Evolutionary conservation across 2,329 filamentous ascomycete species (phyloP), one percentile per base, ranked within the genome.

Genomic region (Apiospora pterosperma): DNA sequence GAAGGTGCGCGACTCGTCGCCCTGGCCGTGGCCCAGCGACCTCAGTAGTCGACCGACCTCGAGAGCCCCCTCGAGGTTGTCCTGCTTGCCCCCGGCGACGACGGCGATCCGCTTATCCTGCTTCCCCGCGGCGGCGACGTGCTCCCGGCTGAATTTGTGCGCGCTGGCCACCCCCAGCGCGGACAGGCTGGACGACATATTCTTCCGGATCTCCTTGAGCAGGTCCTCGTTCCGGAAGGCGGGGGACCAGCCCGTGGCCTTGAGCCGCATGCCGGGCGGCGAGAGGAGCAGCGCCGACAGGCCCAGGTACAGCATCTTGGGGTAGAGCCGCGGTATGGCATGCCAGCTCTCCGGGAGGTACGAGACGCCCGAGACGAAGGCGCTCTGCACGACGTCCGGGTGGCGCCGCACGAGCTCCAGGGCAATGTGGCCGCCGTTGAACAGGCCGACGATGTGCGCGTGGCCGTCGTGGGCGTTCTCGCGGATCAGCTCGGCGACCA

Each of bases 371-470:
- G 77, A 77, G 10, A 76, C 69, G 52, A 78, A 78, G 21, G 75
- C 72, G 59, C 74, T 75, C 31, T 67, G 62, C 16, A 78, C 76
- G 6, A 80, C 68, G 14, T 76, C 73, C 0, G 78, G 77, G 62
- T 78, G 69, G 21, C 73, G 69, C 39, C 69, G 69, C 34, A 74
- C 72, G 5, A 80, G 67, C n/a, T 73, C 71, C 64, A 77, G 68
- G 36, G 71, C 70, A 1, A 79, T 65, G 63, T 74, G 81, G 1
- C 77, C 78, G 12, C 78, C 79, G 62, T 78, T 77, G 2, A 78
- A 82, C 25, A 81, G 55, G 3, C 79, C 79, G 36, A 79, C 76
- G 36, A 81, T 55, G 66, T 81, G 79, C 4, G 79, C 79, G 3
- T 68, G 68, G 6, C 74, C 71, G 62, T 72, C 69, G 55, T 79